Evolutionary conservation across 495 filamentous ascomycete genomes (phyloP).

Genomic region (Xylaria scruposa): DNA sequence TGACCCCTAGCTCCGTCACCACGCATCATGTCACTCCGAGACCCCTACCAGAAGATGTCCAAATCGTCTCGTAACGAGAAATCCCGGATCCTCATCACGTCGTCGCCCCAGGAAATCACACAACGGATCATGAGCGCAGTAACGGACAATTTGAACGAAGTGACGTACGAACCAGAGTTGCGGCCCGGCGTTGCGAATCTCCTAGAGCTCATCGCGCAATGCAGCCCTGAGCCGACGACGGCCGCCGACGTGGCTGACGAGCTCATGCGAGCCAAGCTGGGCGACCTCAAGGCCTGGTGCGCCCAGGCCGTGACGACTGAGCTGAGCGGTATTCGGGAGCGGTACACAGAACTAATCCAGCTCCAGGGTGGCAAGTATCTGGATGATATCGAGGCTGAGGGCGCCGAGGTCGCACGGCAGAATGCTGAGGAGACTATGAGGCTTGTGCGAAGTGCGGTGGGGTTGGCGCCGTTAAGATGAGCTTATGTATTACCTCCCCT

Average conservation of each 20-base stretch:
- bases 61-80: slow-evolving; percentile 76
- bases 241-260: slow-evolving; percentile 63
- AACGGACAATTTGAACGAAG: slow-evolving; percentile 70
- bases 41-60: slow-evolving; percentile 86
- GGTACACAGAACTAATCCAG: slow-evolving; percentile 61
- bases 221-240: slow-evolving; percentile 34
- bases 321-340: slow-evolving; percentile 65
- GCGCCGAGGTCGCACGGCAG: slow-evolving; percentile 63
- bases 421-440: slow-evolving; percentile 75
- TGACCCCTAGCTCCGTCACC: slow-evolving; percentile 64
- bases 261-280: slow-evolving; percentile 56
- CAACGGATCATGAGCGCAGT: slow-evolving; percentile 73
- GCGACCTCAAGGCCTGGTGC: slow-evolving; percentile 70
- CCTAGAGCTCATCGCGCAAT: slow-evolving; percentile 73
- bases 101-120: slow-evolving; percentile 63
- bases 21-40: slow-evolving; percentile 85
- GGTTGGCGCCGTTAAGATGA: slow-evolving; percentile 50
- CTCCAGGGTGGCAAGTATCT: slow-evolving; percentile 59
- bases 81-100: slow-evolving; percentile 84
- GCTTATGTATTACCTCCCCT: neutral
- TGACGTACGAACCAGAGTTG: slow-evolving; percentile 72
- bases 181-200: slow-evolving; percentile 90
- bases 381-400: slow-evolving; percentile 64
- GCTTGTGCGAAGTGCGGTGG: slow-evolving; percentile 66
- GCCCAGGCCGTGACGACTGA: slow-evolving; percentile 59